Evolutionary conservation across 768 basidiomycete species (phyloP), one percentile per base, ranked within the genome.

Genomic region (Leucocoprinus sp.): DNA sequence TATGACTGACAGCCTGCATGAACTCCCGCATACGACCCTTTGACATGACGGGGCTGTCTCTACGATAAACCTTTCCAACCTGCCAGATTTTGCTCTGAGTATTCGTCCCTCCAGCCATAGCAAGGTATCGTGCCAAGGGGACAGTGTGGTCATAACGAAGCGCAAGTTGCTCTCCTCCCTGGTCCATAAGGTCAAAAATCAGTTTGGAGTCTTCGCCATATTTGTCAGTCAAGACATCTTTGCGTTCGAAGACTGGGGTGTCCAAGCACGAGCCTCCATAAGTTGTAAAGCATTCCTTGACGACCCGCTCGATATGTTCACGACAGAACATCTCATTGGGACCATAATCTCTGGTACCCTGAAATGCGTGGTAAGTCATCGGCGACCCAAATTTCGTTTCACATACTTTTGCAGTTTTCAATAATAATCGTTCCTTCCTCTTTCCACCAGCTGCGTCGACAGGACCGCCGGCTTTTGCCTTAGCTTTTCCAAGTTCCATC

Each of bases 1-100:
- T 3, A 18, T 18, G 14, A 68, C 79, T 54, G 53, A 93, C 91
- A 51, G 95, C 96, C 64, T 99, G 96, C 57, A 86, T 90, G 58
- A 99, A 99, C 68, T 99, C 96, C 49, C 96, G 78, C 93, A 99
- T 96, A 21, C 96, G 74, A 0, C 96, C 96, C 68, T 99, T 99
- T 22, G 83, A 85, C 84, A 98, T 93, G 46, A 93, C 93, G 0
- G 96, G 96, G 53, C 83, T 91, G 64, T 99, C 96, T 59, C 96
- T 70, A 51, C 96, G 72, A 64, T 98, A 99, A 15, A 99, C 96
- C 66, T 98, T 99, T n/a, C 93, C 93, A 41, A 99, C 82, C 63
- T 98, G 96, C 83, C 92, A 99, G 11, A 97, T 62, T 66, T 98
- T 98, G 51, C 81, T 69, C 54, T 82, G 80, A 5, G 75, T 67